Conservation (phyloP, 2,329 filamentous ascomycete species). For the Xylariaceae sp. region DNA sequence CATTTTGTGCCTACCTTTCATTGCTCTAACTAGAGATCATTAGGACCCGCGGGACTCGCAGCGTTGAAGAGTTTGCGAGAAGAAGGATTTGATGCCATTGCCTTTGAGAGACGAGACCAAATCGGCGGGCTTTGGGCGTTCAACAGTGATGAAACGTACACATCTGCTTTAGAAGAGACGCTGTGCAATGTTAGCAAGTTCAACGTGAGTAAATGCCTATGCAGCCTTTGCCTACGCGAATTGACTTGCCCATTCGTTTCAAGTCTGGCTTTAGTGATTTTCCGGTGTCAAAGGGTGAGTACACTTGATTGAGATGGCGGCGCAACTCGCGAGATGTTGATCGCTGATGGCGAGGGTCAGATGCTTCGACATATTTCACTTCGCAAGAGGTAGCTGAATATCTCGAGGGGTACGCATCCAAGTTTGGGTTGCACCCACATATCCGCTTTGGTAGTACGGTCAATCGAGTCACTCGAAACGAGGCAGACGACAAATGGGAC, state of each 20-base stretch:
- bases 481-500: conserved; percentile 14
- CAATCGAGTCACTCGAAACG: conserved; percentile 15
- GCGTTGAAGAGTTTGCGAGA: conserved; percentile 39
- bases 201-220: conserved; percentile 8
- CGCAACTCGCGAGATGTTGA: neutral
- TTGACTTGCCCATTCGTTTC: neutral
- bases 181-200: conserved; percentile 34
- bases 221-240: neutral
- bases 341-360: conserved; percentile 1
- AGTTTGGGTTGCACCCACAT: conserved; percentile 17
- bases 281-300: conserved; percentile 17
- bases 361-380: conserved; percentile 13
- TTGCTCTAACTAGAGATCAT: too few relatives aligned
- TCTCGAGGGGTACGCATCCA: conserved; percentile 17
- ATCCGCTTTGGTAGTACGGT: conserved; percentile 17
- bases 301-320: neutral
- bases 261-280: conserved; percentile 22
- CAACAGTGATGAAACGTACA: conserved; percentile 27
- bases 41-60: too few relatives aligned
- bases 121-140: conserved; percentile 43
- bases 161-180: conserved; percentile 29
- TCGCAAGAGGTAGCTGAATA: conserved; percentile 12
- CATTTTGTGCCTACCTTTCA: too few relatives aligned
- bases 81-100: conserved; percentile 41
- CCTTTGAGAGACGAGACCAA: conserved; percentile 39